Percentiles rank a stretch among this genome's conserved stretches.
Conservation (phyloP, 2,329 filamentous ascomycete genomes). For the Pezicula neosporulosa region DNA sequence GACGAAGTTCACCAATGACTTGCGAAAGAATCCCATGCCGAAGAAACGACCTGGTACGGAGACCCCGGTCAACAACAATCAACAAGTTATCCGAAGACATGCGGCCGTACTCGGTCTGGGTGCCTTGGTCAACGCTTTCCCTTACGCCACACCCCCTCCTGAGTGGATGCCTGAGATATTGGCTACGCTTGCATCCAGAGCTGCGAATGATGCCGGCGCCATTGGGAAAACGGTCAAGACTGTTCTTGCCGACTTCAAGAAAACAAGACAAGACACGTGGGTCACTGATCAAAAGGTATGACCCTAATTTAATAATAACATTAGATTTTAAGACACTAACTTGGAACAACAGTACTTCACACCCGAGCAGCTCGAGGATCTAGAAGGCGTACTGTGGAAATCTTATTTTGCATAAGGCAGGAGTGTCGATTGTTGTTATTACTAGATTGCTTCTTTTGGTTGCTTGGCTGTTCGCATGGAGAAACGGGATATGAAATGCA, state of each 20-base stretch:
- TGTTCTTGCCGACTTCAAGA: slow-evolving; percentile 96
- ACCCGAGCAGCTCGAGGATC: slow-evolving; percentile 85
- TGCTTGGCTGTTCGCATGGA: no score
- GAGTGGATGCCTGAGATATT: slow-evolving; percentile 91
- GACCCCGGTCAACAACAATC: slow-evolving; percentile 67
- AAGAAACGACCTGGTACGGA: slow-evolving; percentile 67
- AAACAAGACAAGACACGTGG: slow-evolving; percentile 99
- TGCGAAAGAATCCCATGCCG: slow-evolving; percentile 84
- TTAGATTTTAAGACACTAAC: slow-evolving; percentile 20
- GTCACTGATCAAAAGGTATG: slow-evolving; percentile 94
- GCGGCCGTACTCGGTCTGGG: slow-evolving; percentile 90
- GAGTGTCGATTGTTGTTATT: no score
- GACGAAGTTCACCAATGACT: slow-evolving; percentile 71
- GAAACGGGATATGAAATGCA: no score
- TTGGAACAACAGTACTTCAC: slow-evolving; percentile 67
- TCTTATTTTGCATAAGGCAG: slow-evolving; percentile 74
- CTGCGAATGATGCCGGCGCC: slow-evolving; percentile 84
- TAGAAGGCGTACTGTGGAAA: slow-evolving; percentile 98
- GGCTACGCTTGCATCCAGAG: slow-evolving; percentile 77
- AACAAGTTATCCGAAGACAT: slow-evolving; percentile 77
- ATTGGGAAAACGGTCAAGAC: slow-evolving; percentile 95
- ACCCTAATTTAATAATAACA: slow-evolving; percentile 4
- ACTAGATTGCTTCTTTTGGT: no score
- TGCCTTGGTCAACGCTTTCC: slow-evolving; percentile 90
- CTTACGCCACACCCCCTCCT: slow-evolving; percentile 89